phyloP scores from a whole-genome alignment of 306 rosid species.

The Cicer yamashitae region DNA sequence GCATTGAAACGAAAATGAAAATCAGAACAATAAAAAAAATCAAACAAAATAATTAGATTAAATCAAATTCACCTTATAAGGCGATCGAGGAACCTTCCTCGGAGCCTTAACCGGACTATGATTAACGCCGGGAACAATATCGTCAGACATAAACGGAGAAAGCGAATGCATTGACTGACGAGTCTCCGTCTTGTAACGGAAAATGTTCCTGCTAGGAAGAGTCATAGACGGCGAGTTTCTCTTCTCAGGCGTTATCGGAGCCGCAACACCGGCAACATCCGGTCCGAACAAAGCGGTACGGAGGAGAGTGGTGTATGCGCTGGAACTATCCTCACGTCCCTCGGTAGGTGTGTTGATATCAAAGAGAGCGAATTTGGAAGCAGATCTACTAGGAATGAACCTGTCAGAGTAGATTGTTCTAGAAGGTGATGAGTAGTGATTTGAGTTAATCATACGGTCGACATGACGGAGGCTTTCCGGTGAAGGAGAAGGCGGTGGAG shows the following conservation, averaged over 20 bases:
- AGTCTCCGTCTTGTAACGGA: constrained; percentile 90
- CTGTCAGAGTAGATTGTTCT: constrained; percentile 91
- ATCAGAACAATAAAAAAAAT: background rate
- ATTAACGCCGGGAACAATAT: constrained; percentile 66
- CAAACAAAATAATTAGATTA: background rate
- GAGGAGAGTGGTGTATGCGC: constrained; percentile 74
- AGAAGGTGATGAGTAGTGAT: constrained; percentile 77
- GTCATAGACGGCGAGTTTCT: constrained; percentile 49
- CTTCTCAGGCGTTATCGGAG: constrained; percentile 77
- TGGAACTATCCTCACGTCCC: constrained; percentile 72
- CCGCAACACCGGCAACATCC: constrained; percentile 63
- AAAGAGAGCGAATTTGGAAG: constrained; percentile 84
- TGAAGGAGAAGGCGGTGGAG: constrained; percentile 48
- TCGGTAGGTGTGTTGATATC: constrained; percentile 59
- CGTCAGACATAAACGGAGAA: constrained; percentile 78
- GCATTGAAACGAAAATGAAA: background rate
- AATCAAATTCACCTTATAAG: constrained; percentile 70
- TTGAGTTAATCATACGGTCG: constrained; percentile 75
- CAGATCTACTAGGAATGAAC: constrained; percentile 92
- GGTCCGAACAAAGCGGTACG: constrained; percentile 85
- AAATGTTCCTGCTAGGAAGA: constrained; percentile 79
- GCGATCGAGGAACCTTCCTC: constrained; percentile 92
- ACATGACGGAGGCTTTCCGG: constrained; percentile 54
- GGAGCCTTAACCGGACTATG: constrained; percentile 80
- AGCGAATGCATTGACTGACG: constrained; percentile 82